Evolutionary conservation across 1,139 yeast species (phyloP).

Genomic region (Kurtzmaniella natalensis): DNA sequence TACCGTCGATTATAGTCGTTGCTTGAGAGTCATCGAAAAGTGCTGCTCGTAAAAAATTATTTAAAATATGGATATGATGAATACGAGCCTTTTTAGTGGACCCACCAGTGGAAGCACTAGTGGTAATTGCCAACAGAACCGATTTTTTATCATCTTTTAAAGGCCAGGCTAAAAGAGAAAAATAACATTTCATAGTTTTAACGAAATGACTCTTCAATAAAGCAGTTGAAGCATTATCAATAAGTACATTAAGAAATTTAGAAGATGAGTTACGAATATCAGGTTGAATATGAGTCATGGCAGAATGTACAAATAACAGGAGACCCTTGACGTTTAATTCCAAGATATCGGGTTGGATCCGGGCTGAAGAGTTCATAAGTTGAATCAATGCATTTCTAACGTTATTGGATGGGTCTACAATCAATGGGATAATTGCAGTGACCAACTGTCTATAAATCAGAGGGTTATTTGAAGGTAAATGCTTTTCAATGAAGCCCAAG

Average conservation of each 20-base stretch:
- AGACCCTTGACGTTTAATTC: conserved; percentile 64
- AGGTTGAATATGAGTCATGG: conserved; percentile 89
- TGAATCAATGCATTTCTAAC: conserved; percentile 62
- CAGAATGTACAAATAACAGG: conserved; percentile 76
- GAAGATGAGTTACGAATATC: conserved; percentile 70
- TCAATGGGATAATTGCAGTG: conserved; percentile 51
- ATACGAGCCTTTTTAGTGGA: conserved; percentile 36
- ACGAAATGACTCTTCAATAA: conserved; percentile 56
- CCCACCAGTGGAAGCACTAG: conserved; percentile 39
- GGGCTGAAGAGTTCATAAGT: conserved; percentile 48
- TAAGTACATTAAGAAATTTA: conserved; percentile 51
- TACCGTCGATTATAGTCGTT: conserved; percentile 7
- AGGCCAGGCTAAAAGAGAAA: conserved; percentile 62
- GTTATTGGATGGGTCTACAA: conserved; percentile 55
- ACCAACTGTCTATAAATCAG: conserved; percentile 56
- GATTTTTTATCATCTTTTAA: conserved; percentile 39
- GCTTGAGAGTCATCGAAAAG: conserved; percentile 19
- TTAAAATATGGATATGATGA: conserved; percentile 41
- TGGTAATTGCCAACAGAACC: conserved; percentile 42
- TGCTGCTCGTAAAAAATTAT: conserved; percentile 37
- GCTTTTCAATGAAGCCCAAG: conserved; percentile 43
- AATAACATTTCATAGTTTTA: conserved; percentile 53
- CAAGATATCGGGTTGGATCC: conserved; percentile 51
- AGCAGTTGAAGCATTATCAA: conserved; percentile 43
- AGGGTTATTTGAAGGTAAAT: conserved; percentile 42